A percentile compares a stretch with the other conserved stretches of the same genome.
Conservation (phyloP, 2,329 filamentous ascomycete species). For the Coniochaeta ligniaria region DNA sequence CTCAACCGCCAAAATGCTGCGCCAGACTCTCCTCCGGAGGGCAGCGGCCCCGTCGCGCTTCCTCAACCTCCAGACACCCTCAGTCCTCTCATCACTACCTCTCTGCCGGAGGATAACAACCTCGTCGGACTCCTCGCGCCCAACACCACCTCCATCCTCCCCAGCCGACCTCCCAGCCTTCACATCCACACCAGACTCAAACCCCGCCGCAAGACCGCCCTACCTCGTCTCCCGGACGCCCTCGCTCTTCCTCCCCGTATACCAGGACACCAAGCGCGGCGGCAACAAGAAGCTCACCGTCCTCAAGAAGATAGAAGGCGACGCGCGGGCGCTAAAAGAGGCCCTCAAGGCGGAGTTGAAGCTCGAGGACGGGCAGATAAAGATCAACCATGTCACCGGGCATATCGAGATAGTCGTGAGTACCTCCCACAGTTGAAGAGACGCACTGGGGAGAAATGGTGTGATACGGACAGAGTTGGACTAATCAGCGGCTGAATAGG, state of each 20-base stretch:
- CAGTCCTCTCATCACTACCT: background rate
- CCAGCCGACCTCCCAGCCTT: background rate
- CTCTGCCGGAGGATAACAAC: slow-evolving; percentile 2
- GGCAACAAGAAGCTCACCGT: slow-evolving; percentile 69
- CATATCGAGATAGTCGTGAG: slow-evolving; percentile 69
- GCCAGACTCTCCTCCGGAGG: slow-evolving; percentile 7
- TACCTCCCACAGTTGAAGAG: background rate
- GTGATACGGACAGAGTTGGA: background rate
- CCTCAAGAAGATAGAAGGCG: slow-evolving; percentile 74
- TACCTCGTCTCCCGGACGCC: slow-evolving; percentile 69
- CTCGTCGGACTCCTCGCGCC: background rate
- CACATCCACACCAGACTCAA: slow-evolving; percentile 2
- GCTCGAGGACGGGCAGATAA: slow-evolving; percentile 46
- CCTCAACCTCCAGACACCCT: background rate
- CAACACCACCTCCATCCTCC: slow-evolving; percentile 5
- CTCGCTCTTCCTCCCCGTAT: slow-evolving; percentile 68
- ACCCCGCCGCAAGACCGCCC: slow-evolving; percentile 6
- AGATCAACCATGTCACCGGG: slow-evolving; percentile 53
- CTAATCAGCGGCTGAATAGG: slow-evolving; percentile 2
- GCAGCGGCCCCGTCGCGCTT: slow-evolving; percentile 4
- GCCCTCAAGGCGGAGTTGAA: slow-evolving; percentile 56
- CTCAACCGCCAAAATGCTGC: slow-evolving; percentile 7
- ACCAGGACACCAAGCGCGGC: slow-evolving; percentile 64
- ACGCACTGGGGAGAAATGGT: background rate
- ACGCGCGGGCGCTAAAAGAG: slow-evolving; percentile 53